Percentiles rank a stretch among this genome's conserved stretches.
These are phyloP conservation scores for Zasmidium cellare DNA, from an alignment of 2,329 filamentous ascomycete species.

Conservation along the genomic window DNA sequence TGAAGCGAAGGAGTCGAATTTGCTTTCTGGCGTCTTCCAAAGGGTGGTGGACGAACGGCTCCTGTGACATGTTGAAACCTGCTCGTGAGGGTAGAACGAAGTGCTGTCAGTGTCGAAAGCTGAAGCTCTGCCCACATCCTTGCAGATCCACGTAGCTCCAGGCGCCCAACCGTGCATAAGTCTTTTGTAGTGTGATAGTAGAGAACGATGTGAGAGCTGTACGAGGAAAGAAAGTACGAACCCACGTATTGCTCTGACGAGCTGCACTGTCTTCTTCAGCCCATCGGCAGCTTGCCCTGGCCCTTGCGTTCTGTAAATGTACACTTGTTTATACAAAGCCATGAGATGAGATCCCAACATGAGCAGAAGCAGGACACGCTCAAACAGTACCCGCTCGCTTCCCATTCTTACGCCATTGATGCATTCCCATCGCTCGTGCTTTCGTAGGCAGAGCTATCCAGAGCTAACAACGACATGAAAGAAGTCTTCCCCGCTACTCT, in stretches of 20 bases:
- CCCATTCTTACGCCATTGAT: constrained; percentile 10
- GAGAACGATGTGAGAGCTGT: not conserved
- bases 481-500: not conserved
- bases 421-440: constrained; percentile 2
- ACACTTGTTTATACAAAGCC: constrained; percentile 15
- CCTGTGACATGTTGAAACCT: too few species aligned
- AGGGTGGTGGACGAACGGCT: not conserved
- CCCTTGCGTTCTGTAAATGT: constrained; percentile 11
- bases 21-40: not conserved
- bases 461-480: constrained; percentile 1
- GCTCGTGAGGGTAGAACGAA: too few species aligned
- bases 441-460: constrained; percentile 6
- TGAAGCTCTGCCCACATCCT: not conserved
- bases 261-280: not conserved
- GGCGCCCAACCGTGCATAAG: too few species aligned
- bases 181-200: too few species aligned
- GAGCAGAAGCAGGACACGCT: constrained; percentile 2
- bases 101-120: too few species aligned
- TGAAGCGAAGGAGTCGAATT: constrained; percentile 1
- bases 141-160: too few species aligned
- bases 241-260: not conserved
- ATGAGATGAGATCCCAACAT: constrained; percentile 14
- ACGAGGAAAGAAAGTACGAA: not conserved
- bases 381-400: constrained; percentile 10
- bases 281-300: not conserved